Evolutionary conservation across 1,284 basidiomycete species (phyloP).

Genomic region (Mrakiaceae sp.): DNA sequence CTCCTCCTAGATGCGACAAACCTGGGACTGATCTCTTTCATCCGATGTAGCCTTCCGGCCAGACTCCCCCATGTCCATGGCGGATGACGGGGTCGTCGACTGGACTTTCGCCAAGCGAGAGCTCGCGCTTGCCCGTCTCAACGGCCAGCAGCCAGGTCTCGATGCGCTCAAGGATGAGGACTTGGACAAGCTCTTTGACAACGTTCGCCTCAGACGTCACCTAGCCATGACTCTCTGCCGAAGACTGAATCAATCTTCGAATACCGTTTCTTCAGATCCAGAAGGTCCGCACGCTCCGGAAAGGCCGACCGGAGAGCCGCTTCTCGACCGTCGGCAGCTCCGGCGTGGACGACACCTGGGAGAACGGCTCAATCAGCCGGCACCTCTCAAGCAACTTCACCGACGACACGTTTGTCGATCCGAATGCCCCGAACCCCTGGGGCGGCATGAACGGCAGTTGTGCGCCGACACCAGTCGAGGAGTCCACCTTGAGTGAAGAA

Average conservation of each 20-base stretch:
- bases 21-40: conserved; percentile 19
- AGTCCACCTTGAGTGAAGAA: conserved; percentile 19
- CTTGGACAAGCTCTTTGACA: conserved; percentile 80
- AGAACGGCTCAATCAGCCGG: conserved; percentile 45
- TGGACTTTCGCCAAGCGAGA: conserved; percentile 90
- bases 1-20: too few relatives aligned
- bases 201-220: conserved; percentile 22
- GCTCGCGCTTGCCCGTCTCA: conserved; percentile 66
- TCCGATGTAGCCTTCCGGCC: conserved; percentile 41
- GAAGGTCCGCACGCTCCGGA: conserved; percentile 79
- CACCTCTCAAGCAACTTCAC: conserved; percentile 62
- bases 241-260: conserved; percentile 14
- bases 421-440: conserved; percentile 49
- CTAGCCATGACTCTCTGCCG: neutral
- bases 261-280: conserved; percentile 42
- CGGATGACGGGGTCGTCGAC: conserved; percentile 64
- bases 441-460: conserved; percentile 33
- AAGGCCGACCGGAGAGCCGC: conserved; percentile 32
- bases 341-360: conserved; percentile 59
- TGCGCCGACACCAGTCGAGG: conserved; percentile 29
- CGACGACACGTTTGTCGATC: conserved; percentile 70
- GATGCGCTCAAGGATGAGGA: conserved; percentile 87
- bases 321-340: conserved; percentile 40
- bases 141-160: conserved; percentile 68
- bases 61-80: conserved; percentile 49